Conservation (phyloP, 345 rosid genomes). For the Eucalyptus coolabah region DNA sequence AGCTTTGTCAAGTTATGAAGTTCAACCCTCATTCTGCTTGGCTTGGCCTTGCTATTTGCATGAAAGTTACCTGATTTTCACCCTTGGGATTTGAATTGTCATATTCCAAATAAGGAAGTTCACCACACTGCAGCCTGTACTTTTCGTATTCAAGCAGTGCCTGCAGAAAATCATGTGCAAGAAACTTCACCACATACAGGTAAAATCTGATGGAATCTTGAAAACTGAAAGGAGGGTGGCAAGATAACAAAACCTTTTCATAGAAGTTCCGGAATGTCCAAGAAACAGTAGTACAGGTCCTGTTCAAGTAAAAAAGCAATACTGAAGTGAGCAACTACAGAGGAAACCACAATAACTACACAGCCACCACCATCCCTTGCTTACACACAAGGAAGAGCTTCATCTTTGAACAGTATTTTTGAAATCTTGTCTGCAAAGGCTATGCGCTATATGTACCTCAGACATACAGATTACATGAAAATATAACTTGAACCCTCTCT, state of each 20-base stretch:
- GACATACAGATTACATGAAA: not conserved
- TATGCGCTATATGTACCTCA: not conserved
- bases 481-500: not conserved
- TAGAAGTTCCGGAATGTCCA: conserved; percentile 68
- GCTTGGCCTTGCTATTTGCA: not conserved
- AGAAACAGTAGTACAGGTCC: conserved; percentile 73
- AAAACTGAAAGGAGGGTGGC: not conserved
- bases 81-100: conserved; percentile 22
- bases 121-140: conserved; percentile 38
- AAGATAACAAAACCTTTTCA: conserved; percentile 37
- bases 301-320: conserved; percentile 1
- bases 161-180: conserved; percentile 7
- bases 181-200: not conserved
- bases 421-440: not conserved
- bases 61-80: conserved; percentile 32
- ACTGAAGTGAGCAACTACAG: not conserved
- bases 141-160: conserved; percentile 59
- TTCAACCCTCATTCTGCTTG: not conserved
- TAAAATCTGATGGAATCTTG: not conserved
- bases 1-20: not conserved
- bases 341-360: not conserved
- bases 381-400: not conserved
- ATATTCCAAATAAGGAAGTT: conserved; percentile 24
- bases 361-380: not conserved
- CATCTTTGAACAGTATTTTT: not conserved